phyloP scores from a whole-genome alignment of 2,329 filamentous ascomycete species.

The Coniella lustricola region DNA sequence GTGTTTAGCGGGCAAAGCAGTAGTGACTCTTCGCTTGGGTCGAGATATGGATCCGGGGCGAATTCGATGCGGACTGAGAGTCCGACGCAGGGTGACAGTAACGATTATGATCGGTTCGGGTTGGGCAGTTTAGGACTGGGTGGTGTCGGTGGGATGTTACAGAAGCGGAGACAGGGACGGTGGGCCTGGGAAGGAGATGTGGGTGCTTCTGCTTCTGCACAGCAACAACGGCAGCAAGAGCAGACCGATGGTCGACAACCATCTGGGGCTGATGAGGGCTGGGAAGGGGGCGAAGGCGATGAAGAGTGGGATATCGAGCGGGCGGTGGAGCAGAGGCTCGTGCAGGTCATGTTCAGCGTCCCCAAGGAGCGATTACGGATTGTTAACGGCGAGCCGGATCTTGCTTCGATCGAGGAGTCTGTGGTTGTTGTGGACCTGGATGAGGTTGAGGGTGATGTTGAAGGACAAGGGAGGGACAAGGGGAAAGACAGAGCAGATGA shows the following conservation, averaged over 20 bases:
- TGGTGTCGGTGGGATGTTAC: slow-evolving; percentile 28
- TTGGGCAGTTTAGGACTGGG: slow-evolving; percentile 34
- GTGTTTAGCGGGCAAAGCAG: slow-evolving; percentile 43
- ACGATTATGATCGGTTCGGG: slow-evolving; percentile 37
- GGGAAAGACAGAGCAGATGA: not conserved
- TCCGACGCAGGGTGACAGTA: slow-evolving; percentile 26
- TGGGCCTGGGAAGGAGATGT: slow-evolving; percentile 36
- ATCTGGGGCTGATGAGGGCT: slow-evolving; percentile 25
- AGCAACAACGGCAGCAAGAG: not conserved
- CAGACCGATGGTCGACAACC: too few species aligned
- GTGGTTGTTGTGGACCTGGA: slow-evolving; percentile 34
- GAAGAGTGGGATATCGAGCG: slow-evolving; percentile 70
- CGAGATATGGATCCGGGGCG: slow-evolving; percentile 13
- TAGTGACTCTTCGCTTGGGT: slow-evolving; percentile 19
- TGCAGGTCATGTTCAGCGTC: slow-evolving; percentile 89
- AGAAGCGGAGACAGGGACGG: slow-evolving; percentile 48
- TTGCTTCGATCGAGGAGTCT: slow-evolving; percentile 31
- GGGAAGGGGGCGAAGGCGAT: slow-evolving; percentile 52
- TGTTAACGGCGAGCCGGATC: slow-evolving; percentile 67
- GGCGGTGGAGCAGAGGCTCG: slow-evolving; percentile 62
- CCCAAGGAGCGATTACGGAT: slow-evolving; percentile 79
- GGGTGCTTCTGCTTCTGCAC: slow-evolving; percentile 26
- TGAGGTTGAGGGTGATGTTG: slow-evolving; percentile 16
- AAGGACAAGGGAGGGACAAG: not conserved
- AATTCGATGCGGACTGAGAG: slow-evolving; percentile 19